Base-by-base conservation (phyloP, 2,329 filamentous ascomycete species). In the Beauveria australis region DNA sequence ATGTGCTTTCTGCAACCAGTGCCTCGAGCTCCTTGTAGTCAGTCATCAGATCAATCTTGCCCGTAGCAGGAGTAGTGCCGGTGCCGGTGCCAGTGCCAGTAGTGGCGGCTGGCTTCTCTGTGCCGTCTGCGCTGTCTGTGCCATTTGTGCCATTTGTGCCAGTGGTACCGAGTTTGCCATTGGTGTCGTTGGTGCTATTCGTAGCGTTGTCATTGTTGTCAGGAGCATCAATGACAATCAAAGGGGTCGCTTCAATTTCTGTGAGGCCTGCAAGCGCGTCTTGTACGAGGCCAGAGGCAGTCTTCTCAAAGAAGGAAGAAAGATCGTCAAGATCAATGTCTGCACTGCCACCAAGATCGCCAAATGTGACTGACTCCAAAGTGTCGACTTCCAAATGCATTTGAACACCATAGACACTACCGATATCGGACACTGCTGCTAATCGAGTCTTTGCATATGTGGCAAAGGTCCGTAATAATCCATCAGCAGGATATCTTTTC, bases 11-110 rank as follows among this genome's bases (percentile, higher is more conserved):
- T 0, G 74, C 75, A 12, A 78, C 75, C 24, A 78, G 66, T 8
- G 76, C 76, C 62, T 76, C 73, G 6, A 78, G 67, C 47, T 77
- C 75, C 62, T 77, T 74, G 55, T 76, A 75, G 60, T 78, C 75
- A 8, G 71, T 75, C 62, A 69, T 70, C 46, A 70, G 59, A 46
- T 74, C 71, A 43, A 70, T 59, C 44, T 65, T 64, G 22, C 51
- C 56, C 12, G 49, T 22, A 18, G 40, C 28, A 9, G 58, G 37
- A 24, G 24, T 18, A 12, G 56, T 24, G 26, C 46, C 37, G 5
- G 16, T 44, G 8, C 46, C 37, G 3, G 16, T 43, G 7, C 9
- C 46, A 16, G 8, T 58, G 18, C 9, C 24, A 16, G 55, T 9
- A n/a, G 54, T 46, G 49, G 63, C 53, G 9, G 56, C 63, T 40